Base-by-base conservation (phyloP, 495 filamentous ascomycete species). In the Bacidia rubella region DNA sequence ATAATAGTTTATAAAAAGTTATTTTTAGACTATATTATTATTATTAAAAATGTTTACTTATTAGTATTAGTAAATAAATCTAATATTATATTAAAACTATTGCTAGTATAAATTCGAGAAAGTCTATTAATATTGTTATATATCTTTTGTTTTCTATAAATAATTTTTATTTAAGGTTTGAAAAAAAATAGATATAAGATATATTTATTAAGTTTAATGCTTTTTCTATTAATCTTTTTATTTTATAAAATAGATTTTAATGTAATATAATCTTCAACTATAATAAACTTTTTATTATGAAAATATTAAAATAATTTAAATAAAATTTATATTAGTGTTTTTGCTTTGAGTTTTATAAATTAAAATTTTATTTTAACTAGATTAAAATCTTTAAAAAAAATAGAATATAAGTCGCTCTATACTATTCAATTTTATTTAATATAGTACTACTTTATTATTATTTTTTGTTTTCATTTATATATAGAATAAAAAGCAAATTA, bases 41-140 rank as follows among this genome's bases (percentile, higher is more conserved):
- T 35, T 35, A 35, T 35, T 7, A 15, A 15, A 15, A 35, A 35
- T 7, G 15, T 15, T 35, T 35, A 35, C 15, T n/a, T n/a, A n/a
- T n/a, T n/a, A n/a, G n/a, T n/a, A n/a, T n/a, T n/a, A n/a, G 15
- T 7, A 35, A 35, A 5, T 35, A 54, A 42, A 56, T 21, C 54
- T 56, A 56, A 19, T 45, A 45, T 5, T 35, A 35, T 5, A 35
- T 35, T 35, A 35, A 7, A 5, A 15, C 29, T 35, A 35, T 35
- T 35, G 15, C 5, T 35, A 35, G 29, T 35, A 7, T 35, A 35
- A 35, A 7, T 35, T 7, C 5, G 5, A 35, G 15, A 35, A 35
- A 35, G 17, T 5, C 10, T 43, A 2, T 24, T 56, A 40, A 35
- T 19, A 38, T 57, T 51, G 22, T 26, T 35, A 35, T 35, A 35